Evolutionary conservation across 805 yeast genomes (phyloP), one percentile per base, ranked within the genome.

Genomic region (Yarrowia osloensis): DNA sequence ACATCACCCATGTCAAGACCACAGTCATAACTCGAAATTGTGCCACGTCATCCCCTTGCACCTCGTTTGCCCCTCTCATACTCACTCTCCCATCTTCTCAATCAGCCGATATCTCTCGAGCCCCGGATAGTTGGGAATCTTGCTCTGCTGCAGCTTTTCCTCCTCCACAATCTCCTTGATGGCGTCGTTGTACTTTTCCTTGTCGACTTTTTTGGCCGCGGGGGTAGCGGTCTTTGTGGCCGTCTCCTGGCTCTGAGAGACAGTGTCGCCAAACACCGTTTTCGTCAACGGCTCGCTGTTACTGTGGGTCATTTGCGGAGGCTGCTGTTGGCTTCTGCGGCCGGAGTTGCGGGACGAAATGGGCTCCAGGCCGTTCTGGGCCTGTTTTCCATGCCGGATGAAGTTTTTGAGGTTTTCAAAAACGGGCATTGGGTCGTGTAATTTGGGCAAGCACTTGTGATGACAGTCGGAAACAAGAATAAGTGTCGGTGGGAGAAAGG

Each of bases 311-410:
- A 40, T 19, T n/a, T 28, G 66, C 8, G 49, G 67, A 47, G 46
- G 69, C 17, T n/a, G n/a, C 44, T 54, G 44, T 61, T 57, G 52
- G 31, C 46, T 24, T 22, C 59, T 33, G n/a, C 50, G 47, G 47
- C 68, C 50, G 42, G 57, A 57, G 31, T 66, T 35, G 40, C 52
- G 57, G 26, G 61, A 28, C 22, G 46, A 3, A 35, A 52, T 52
- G 21, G 67, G 62, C 42, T 57, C 63, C 35, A 57, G 63, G 63
- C 66, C 54, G 54, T 61, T 61, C 54, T 44, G 79, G 70, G 88
- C 88, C 72, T 85, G 86, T 70, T 84, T 85, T 26, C 89, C 89
- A 70, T 86, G 89, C 70, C 89, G 82, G 59, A 85, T 85, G 73
- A 85, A 84, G 71, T 86, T 86, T 71, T 83, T 83, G 70, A 85